Base-by-base conservation (phyloP, 345 rosid genomes). In the Moricandia moricandioides region DNA sequence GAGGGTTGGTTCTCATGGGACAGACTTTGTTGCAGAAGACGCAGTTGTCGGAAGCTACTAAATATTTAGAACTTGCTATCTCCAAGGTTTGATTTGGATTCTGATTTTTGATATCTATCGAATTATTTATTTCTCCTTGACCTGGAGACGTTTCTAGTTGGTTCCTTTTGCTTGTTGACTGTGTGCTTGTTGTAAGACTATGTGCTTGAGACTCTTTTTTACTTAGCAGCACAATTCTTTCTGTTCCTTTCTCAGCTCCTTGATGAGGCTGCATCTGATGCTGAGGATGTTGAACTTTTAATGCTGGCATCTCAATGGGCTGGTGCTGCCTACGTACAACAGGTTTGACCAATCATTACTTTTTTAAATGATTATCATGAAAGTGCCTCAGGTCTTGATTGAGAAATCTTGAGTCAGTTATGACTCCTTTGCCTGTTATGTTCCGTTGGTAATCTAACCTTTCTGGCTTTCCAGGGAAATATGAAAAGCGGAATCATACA, bases 281-380 rank as follows among this genome's bases (percentile, higher is more conserved):
- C 69, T 1, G 90, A 87, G 65, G 80, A 88, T 78, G 76, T 84
- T 33, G 86, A 88, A 79, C 93, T 82, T 65, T 77, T 88, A 34
- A 89, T 91, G 79, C 79, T 86, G 37, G 87, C 96, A 61, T 94
- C 95, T 68, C 89, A 85, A 62, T 89, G 89, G 91, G 93, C 98
- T 52, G 98, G 97, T 62, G 75, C 85, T 45, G 91, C 90, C 58
- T 84, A 71, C 71, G 78, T 85, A 40, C 81, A 75, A 61, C 97
- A 87, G 98, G 98, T 91, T 56, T 18, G 58, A 45, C 40, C 43
- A 13, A 65, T 43, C 51, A 13, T 69, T 35, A 3, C 6, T 62
- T 18, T 61, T 37, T 9, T n/a, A 51, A 12, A 39, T 12, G 47
- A 75, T 26, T 34, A 64, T 61, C 54, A 59, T 61, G 30, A 55